Base-by-base conservation (phyloP, 176 grass and related monocot species). In the Lolium rigidum region DNA sequence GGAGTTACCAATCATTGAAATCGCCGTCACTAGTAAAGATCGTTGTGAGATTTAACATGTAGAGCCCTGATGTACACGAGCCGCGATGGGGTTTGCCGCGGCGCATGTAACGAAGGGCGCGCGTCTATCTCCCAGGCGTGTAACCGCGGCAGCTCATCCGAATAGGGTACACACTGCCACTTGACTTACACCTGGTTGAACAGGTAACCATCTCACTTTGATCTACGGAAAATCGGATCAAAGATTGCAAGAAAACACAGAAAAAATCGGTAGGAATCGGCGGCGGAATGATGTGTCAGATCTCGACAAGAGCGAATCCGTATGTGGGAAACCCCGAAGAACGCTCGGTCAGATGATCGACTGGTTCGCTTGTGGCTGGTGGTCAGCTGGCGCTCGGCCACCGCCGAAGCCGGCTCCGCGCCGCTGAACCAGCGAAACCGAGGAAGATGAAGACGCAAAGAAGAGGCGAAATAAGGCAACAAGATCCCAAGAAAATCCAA, bases 271-370 rank as follows among this genome's bases (percentile, higher is more conserved):
- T 0, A 3, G 38, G 57, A 76, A 58, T 4, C 0, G 20, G 28
- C 1, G 1, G 1, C 9, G 31, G 31, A 35, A 35, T 5, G 25
- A 85, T 93, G 87, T 97, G 63, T 88, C 92, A 61, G 90, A 93
- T 93, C 92, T 92, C 10, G 92, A 94, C 92, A 93, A 91, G 88
- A 91, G 88, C 89, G 74, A 74, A 67, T 88, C 81, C 65, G 87
- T 90, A 66, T 66, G 89, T 86, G 4, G 15, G 12, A 11, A 55
- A 11, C 38, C 50, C 70, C 70, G 35, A 70, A 21, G 82, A 92
- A 84, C 76, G 89, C 86, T 94, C 87, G 87, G 90, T 93, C 95
- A 92, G 95, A 66, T 81, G 95, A 94, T 89, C 95, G 95, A 91
- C 81, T 39, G 60, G 52, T 20, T 51, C 43, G 18, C 61, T 63